These are phyloP conservation scores for Paraphoma chrysanthemicola DNA, from an alignment of 2,329 filamentous ascomycete species.

Conservation along the genomic window DNA sequence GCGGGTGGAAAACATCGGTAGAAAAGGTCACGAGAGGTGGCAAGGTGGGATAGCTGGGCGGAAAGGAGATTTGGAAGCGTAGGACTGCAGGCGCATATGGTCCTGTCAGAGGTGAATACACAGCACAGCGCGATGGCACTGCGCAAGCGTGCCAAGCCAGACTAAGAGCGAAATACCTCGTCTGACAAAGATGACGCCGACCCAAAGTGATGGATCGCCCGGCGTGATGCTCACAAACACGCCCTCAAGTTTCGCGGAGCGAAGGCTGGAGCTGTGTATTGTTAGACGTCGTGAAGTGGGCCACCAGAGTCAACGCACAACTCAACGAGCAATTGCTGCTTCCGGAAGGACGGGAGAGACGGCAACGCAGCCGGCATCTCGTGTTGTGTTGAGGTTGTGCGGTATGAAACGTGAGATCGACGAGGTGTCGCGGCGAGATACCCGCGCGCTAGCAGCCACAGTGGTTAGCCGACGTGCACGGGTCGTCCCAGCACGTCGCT, in stretches of 20 bases:
- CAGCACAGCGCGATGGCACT: conserved; percentile 7
- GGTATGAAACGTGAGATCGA: conserved; percentile 4
- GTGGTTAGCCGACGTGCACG: not conserved
- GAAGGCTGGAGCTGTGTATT: conserved; percentile 66
- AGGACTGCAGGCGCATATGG: conserved; percentile 88
- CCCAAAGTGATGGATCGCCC: conserved; percentile 82
- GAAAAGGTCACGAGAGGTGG: conserved; percentile 87
- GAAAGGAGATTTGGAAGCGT: conserved; percentile 89
- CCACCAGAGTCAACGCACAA: conserved; percentile 52
- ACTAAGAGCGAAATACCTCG: conserved; percentile 65
- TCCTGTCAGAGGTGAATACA: conserved; percentile 61
- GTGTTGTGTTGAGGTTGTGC: conserved; percentile 8
- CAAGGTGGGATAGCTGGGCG: conserved; percentile 76
- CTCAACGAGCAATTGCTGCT: conserved; percentile 79
- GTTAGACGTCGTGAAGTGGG: not conserved
- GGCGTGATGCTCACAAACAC: conserved; percentile 86
- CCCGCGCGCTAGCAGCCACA: not conserved
- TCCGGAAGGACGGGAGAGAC: conserved; percentile 62
- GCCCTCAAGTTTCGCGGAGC: conserved; percentile 82
- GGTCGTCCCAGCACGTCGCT: not conserved
- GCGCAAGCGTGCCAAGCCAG: conserved; percentile 2
- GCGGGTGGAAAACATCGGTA: conserved; percentile 93
- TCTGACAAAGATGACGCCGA: conserved; percentile 88
- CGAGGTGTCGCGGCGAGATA: not conserved
- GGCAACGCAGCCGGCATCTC: conserved; percentile 33